phyloP scores from a whole-genome alignment of 1,284 basidiomycete species.

The Ceratobasidium theobromae region DNA sequence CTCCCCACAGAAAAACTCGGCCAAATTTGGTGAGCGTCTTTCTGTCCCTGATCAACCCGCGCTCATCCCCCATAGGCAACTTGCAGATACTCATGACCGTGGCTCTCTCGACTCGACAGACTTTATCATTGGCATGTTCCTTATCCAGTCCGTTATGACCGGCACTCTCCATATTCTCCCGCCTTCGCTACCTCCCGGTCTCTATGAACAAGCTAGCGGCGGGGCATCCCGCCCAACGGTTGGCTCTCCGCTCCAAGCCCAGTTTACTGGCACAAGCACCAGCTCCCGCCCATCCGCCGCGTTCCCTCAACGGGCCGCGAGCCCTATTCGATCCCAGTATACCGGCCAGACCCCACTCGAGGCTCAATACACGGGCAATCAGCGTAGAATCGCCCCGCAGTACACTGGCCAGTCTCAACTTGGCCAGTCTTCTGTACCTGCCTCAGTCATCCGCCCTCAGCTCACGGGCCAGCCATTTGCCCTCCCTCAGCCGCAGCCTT shows the following conservation, averaged over 20 bases:
- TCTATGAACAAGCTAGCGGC: slow-evolving; percentile 85
- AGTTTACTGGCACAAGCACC: slow-evolving; percentile 42
- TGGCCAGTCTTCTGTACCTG: slow-evolving; percentile 36
- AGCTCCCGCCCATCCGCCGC: slow-evolving; percentile 61
- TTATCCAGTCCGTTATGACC: slow-evolving; percentile 91
- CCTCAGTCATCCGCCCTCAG: slow-evolving; percentile 43
- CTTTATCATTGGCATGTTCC: slow-evolving; percentile 96
- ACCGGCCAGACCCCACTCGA: slow-evolving; percentile 55
- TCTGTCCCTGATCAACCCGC: slow-evolving; percentile 1
- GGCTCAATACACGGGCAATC: slow-evolving; percentile 52
- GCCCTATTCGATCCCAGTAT: slow-evolving; percentile 57
- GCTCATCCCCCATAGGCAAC: slow-evolving; percentile 58
- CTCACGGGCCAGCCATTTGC: slow-evolving; percentile 41
- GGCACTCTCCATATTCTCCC: slow-evolving; percentile 77
- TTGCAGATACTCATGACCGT: slow-evolving; percentile 92
- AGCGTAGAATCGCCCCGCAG: slow-evolving; percentile 22
- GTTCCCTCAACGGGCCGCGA: slow-evolving; percentile 37
- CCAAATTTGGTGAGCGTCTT: slow-evolving; percentile 76
- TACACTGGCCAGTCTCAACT: slow-evolving; percentile 35
- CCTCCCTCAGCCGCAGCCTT: slow-evolving; percentile 35
- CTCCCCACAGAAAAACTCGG: slow-evolving; percentile 87
- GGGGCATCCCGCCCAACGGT: slow-evolving; percentile 42
- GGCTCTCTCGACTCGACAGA: slow-evolving; percentile 89
- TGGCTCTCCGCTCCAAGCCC: slow-evolving; percentile 35
- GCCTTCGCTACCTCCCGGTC: slow-evolving; percentile 73